Conservation (phyloP, 1,284 basidiomycete species). For the Austroboletus niveus region DNA sequence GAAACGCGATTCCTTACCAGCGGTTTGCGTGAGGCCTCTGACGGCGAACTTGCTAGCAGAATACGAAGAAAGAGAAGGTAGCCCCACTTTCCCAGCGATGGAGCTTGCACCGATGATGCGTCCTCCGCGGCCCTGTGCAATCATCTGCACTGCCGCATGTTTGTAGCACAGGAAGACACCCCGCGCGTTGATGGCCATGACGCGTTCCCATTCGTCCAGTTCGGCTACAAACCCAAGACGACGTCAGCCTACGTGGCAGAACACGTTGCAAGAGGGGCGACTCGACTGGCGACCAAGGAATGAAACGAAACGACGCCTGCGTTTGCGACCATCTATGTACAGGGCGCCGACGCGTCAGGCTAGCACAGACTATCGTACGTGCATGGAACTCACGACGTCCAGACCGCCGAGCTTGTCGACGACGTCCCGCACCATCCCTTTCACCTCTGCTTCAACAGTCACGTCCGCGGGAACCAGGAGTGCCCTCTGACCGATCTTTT, state of each 20-base stretch:
- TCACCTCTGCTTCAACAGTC: slow-evolving; percentile 10
- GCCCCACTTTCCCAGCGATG: slow-evolving; percentile 18
- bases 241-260: neutral
- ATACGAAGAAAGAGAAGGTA: slow-evolving; percentile 12
- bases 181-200: slow-evolving; percentile 29
- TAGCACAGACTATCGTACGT: too few relatives aligned
- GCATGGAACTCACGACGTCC: slow-evolving; percentile 2
- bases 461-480: slow-evolving; percentile 17
- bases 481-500: slow-evolving; percentile 14
- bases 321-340: slow-evolving; percentile 16
- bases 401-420: slow-evolving; percentile 12
- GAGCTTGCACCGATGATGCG: slow-evolving; percentile 37
- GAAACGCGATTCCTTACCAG: slow-evolving; percentile 8
- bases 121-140: slow-evolving; percentile 37
- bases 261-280: neutral
- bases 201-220: slow-evolving; percentile 23
- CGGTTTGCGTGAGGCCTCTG: slow-evolving; percentile 27
- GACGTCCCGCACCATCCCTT: slow-evolving; percentile 3
- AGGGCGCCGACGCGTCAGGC: neutral
- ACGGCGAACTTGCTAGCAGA: slow-evolving; percentile 32
- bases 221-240: slow-evolving; percentile 11
- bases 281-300: slow-evolving; percentile 7
- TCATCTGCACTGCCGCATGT: slow-evolving; percentile 35
- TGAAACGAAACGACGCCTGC: slow-evolving; percentile 2
- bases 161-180: slow-evolving; percentile 35